These are phyloP conservation scores for Beauveria caledonica DNA, from an alignment of 2,329 filamentous ascomycete species.

Conservation along the genomic window DNA sequence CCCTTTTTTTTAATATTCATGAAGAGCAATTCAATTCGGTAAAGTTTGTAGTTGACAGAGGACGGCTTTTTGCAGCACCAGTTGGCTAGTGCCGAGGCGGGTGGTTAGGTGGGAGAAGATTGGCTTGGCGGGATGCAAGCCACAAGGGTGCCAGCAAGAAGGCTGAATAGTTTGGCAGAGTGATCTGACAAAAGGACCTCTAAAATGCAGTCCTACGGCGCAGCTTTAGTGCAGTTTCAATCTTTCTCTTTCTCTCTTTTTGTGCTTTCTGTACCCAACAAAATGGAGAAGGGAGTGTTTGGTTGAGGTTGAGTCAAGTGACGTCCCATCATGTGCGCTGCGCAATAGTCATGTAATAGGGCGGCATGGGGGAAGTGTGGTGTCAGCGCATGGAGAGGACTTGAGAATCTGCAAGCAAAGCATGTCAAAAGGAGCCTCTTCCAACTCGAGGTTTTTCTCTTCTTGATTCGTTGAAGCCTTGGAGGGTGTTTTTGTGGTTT, in stretches of 20 bases:
- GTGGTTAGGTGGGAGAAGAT: too few relatives aligned
- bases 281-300: not conserved
- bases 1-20: not conserved
- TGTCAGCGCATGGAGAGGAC: not conserved
- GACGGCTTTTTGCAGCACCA: not conserved
- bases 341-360: not conserved
- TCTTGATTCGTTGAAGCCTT: not conserved
- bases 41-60: too few relatives aligned
- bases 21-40: too few relatives aligned
- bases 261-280: not conserved
- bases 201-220: not conserved
- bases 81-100: not conserved
- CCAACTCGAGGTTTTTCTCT: not conserved
- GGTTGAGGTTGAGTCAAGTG: constrained; percentile 1
- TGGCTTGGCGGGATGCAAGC: too few relatives aligned
- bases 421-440: too few relatives aligned
- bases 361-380: too few relatives aligned
- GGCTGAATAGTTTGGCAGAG: not conserved
- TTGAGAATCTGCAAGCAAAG: too few relatives aligned
- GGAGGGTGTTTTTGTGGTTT: not conserved
- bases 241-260: too few relatives aligned
- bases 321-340: constrained; percentile 4
- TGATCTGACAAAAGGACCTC: not conserved
- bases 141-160: too few relatives aligned
- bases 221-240: not conserved